Evolutionary conservation across 1,284 basidiomycete genomes (phyloP), one percentile per base, ranked within the genome.

Genomic region (Melanopsichium pennsylvanicum): DNA sequence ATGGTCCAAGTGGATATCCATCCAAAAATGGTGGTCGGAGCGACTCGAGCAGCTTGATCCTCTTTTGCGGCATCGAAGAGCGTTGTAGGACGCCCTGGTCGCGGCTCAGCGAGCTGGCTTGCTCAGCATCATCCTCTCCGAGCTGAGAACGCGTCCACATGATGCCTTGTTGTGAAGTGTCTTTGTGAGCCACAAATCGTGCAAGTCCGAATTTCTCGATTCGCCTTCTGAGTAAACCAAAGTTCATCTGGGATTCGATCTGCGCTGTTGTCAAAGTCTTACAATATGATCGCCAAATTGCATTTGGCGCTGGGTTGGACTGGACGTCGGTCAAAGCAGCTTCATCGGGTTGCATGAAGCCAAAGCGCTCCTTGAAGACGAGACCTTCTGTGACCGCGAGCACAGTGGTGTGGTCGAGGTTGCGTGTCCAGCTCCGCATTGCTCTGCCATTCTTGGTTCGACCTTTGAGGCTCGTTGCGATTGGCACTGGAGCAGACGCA

Each of bases 191-290:
- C 7, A 73, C 56, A 57, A 78, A 78, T 16, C 79, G 73, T 11
- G 72, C 75, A n/a, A 78, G 42, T 9, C 79, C 79, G 34, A 81
- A 81, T 45, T 76, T 80, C 50, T 81, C 79, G 43, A 81, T 79
- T 10, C 79, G 69, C 15, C 63, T 31, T 26, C 69, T 46, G 8
- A 81, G 62, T 43, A 81, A 45, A 1, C 55, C 50, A 23, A 78
- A 72, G 46, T 66, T 68, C 13, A 81, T 35, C 19, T 67, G 60
- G 7, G 75, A 78, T 43, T 70, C 64, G 37, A 81, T 70, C 44
- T 81, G 72, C 6, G 70, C 74, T 11, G 58, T 63, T 2, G 64
- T 75, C 13, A 71, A 39, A 13, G 54, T 63, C 42, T 64, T 60
- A 51, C 68, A 74, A 33, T 50, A 63, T 1, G 69, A 72, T 10